Base-by-base conservation (phyloP, 805 yeast species). In the Cyberlindnera veronae region DNA sequence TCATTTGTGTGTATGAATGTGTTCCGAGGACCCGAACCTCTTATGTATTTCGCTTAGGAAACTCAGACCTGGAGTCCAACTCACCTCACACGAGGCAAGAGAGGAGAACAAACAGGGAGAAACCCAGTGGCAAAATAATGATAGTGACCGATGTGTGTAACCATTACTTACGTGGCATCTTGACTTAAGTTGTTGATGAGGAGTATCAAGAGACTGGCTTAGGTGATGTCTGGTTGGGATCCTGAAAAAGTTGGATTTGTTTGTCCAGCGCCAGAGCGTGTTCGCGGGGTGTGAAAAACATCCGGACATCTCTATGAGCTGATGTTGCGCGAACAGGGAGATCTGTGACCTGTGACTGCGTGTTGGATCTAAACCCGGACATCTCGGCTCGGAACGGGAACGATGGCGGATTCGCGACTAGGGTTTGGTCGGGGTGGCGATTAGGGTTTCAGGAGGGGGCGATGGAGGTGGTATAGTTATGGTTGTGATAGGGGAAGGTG, bases 11-110 rank as follows among this genome's bases (percentile, higher is more conserved):
- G 32, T 29, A 21, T 15, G 19, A 12, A 11, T 20, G 18, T 36
- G 32, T 40, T 35, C 36, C 62, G 84, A 79, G 85, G 85, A 72
- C 85, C 85, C 84, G 86, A 80, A 74, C 83, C 84, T 76, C 83
- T 57, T 49, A 36, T 45, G 45, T 38, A 29, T 32, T 22, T 31
- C 32, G 39, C 40, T 20, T 41, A 31, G 36, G 15, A 16, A 24
- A 23, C 42, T 29, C 36, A 28, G 16, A 21, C 6, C 8, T 21
- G n/a, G 13, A 29, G 28, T 19, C 20, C 19, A 10, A 6, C 29
- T 11, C 32, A 15, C 18, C 6, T 14, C n/a, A n/a, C n/a, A n/a
- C n/a, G n/a, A n/a, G n/a, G n/a, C n/a, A n/a, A n/a, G n/a, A n/a
- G n/a, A n/a, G n/a, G 21, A 17, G 28, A 34, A 17, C 22, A 15